These are phyloP conservation scores for Gaeumannomyces sp. DNA, from an alignment of 2,329 filamentous ascomycete species.

Conservation along the genomic window DNA sequence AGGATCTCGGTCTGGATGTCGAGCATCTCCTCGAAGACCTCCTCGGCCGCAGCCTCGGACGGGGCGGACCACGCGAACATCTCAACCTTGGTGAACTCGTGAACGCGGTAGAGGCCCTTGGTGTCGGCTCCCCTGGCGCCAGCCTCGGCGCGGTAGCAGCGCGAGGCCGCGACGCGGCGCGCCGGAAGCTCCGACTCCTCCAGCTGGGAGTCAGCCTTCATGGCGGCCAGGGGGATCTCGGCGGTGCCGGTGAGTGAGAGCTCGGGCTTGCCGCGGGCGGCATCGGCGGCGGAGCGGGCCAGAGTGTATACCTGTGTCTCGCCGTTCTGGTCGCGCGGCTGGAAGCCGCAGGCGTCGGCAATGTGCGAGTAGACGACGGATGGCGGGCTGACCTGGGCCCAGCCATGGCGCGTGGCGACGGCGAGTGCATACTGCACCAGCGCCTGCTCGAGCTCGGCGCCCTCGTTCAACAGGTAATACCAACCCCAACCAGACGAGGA, in stretches of 20 bases:
- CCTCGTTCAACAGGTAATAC: constrained; percentile 94
- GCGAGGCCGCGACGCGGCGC: constrained; percentile 74
- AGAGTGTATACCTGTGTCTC: constrained; percentile 90
- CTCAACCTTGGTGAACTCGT: constrained; percentile 98
- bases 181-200: constrained; percentile 57
- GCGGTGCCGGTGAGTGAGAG: constrained; percentile 80
- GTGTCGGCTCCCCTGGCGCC: constrained; percentile 84
- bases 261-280: constrained; percentile 55
- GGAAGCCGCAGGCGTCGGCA: constrained; percentile 85
- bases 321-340: constrained; percentile 81
- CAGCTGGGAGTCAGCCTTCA: constrained; percentile 71
- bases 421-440: constrained; percentile 79
- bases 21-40: constrained; percentile 78
- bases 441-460: constrained; percentile 88
- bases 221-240: constrained; percentile 88
- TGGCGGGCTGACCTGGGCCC: constrained; percentile 76
- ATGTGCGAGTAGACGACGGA: constrained; percentile 91
- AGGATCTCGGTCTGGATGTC: constrained; percentile 83
- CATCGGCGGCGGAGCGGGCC: constrained; percentile 55
- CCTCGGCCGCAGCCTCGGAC: constrained; percentile 39
- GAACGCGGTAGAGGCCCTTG: constrained; percentile 91
- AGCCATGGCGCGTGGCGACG: constrained; percentile 66
- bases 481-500: constrained; percentile 92
- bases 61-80: constrained; percentile 87
- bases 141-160: constrained; percentile 95